Conservation (phyloP, 345 rosid species). For the Salix udensis region DNA sequence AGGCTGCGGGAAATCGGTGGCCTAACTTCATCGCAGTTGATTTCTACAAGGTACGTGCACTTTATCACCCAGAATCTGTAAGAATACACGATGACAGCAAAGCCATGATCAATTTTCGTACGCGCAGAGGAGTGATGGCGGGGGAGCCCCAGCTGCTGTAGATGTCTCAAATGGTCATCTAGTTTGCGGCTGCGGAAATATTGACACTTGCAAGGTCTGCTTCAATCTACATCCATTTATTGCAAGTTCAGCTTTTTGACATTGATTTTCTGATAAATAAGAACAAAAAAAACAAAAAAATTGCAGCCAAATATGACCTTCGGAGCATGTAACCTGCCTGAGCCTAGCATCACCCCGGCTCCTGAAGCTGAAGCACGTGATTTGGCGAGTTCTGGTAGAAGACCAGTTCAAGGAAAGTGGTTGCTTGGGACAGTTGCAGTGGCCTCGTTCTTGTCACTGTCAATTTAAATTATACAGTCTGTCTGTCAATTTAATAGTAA, state of each 20-base stretch:
- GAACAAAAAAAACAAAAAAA: no score
- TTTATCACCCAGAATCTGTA: not conserved
- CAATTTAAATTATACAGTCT: not conserved
- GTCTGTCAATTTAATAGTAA: not conserved
- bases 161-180: slow-evolving; percentile 28
- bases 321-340: slow-evolving; percentile 38
- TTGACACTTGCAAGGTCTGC: slow-evolving; percentile 26
- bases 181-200: slow-evolving; percentile 29
- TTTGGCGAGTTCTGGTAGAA: slow-evolving; percentile 14
- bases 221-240: not conserved
- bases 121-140: slow-evolving; percentile 30
- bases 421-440: slow-evolving; percentile 15
- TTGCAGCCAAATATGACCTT: slow-evolving; percentile 48
- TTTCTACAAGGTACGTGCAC: slow-evolving; percentile 19
- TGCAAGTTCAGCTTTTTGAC: not conserved
- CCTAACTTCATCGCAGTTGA: slow-evolving; percentile 34
- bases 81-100: not conserved
- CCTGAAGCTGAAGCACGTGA: slow-evolving; percentile 13
- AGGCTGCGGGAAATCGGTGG: slow-evolving; percentile 26
- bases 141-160: slow-evolving; percentile 26
- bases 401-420: slow-evolving; percentile 15
- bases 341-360: slow-evolving; percentile 20
- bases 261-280: not conserved
- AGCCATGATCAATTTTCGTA: not conserved
- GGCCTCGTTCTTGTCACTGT: slow-evolving; percentile 13